Evolutionary conservation across 495 filamentous ascomycete species (phyloP).

Genomic region (Tuber borchii): DNA sequence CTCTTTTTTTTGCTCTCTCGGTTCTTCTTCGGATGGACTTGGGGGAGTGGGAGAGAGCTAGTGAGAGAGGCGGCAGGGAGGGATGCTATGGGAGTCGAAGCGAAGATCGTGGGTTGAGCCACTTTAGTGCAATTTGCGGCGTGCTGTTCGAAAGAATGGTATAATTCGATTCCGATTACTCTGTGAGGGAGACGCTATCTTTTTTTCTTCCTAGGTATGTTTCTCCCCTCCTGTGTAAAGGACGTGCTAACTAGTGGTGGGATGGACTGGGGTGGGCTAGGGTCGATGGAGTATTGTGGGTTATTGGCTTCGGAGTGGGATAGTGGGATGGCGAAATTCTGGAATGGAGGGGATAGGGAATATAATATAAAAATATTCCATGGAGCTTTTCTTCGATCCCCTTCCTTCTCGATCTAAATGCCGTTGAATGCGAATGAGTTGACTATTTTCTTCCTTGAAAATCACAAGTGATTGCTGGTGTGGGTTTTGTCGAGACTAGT

Average conservation of each 20-base stretch:
- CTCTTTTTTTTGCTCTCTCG: constrained; percentile 49
- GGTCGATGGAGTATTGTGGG: not conserved
- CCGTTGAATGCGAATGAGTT: not conserved
- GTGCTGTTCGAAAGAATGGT: constrained; percentile 57
- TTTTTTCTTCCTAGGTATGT: constrained; percentile 58
- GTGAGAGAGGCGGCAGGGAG: constrained; percentile 60
- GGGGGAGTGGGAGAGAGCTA: constrained; percentile 43
- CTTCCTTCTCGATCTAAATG: not conserved
- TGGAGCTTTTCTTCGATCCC: not conserved
- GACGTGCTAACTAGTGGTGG: constrained; percentile 13
- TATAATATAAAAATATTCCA: not conserved
- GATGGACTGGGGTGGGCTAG: constrained; percentile 1
- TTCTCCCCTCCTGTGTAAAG: constrained; percentile 8
- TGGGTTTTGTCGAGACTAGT: not conserved
- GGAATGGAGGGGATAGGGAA: not conserved
- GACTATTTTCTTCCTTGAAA: not conserved
- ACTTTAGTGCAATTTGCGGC: constrained; percentile 99
- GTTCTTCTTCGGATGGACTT: constrained; percentile 41
- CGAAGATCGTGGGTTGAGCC: constrained; percentile 78
- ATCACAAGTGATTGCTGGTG: not conserved
- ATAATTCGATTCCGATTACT: constrained; percentile 99
- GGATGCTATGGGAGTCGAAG: constrained; percentile 57
- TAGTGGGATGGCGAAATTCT: not conserved
- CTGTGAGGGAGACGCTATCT: constrained; percentile 69
- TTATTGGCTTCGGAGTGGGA: not conserved